These are phyloP conservation scores for Microsporum audouinii DNA, from an alignment of 2,329 filamentous ascomycete species.

Conservation along the genomic window DNA sequence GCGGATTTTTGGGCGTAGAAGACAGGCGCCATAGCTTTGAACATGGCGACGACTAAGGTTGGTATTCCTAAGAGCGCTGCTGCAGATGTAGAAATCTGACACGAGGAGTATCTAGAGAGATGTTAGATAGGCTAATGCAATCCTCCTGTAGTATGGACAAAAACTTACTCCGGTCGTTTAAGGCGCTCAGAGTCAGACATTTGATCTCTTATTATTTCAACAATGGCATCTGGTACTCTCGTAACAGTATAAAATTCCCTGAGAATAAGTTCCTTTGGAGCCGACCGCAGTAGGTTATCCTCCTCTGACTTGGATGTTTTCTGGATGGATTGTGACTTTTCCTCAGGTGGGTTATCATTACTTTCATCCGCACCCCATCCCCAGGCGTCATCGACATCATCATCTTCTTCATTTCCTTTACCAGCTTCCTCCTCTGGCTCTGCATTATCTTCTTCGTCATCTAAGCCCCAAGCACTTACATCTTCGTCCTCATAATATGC, in stretches of 20 bases:
- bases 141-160: background rate
- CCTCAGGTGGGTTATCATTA: conserved; percentile 27
- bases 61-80: conserved; percentile 36
- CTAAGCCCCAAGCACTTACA: conserved; percentile 42
- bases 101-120: conserved; percentile 20
- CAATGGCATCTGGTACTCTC: conserved; percentile 67
- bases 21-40: conserved; percentile 38
- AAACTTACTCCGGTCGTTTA: conserved; percentile 27
- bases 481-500: conserved; percentile 31
- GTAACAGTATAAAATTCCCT: conserved; percentile 83
- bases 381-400: conserved; percentile 55
- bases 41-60: conserved; percentile 40
- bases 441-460: conserved; percentile 21
- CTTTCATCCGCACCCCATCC: conserved; percentile 63
- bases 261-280: conserved; percentile 57
- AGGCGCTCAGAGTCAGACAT: conserved; percentile 33
- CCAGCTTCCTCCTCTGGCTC: conserved; percentile 14
- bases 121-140: background rate
- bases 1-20: conserved; percentile 36
- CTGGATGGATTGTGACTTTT: conserved; percentile 12
- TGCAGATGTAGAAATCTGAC: conserved; percentile 32
- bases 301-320: conserved; percentile 16
- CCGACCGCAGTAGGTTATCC: conserved; percentile 11
- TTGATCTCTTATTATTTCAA: conserved; percentile 33
- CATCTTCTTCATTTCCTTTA: conserved; percentile 23